These are phyloP conservation scores for Euclidium syriacum DNA, from an alignment of 345 rosid species.

Conservation along the genomic window DNA sequence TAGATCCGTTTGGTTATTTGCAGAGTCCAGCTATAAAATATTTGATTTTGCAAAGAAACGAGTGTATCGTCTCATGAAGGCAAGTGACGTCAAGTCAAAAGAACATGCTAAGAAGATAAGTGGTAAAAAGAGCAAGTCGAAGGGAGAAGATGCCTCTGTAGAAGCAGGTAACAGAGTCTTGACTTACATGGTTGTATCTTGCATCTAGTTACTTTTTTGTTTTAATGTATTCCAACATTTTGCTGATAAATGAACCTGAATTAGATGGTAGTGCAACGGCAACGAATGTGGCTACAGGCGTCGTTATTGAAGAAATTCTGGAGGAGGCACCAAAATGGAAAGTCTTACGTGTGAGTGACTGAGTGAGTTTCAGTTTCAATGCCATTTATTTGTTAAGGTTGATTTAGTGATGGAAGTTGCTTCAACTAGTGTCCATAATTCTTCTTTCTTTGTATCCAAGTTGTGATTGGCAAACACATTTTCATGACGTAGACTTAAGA, in stretches of 20 bases:
- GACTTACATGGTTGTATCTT: background rate
- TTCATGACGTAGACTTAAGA: background rate
- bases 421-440: background rate
- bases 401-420: slow-evolving; percentile 1
- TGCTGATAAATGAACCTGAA: slow-evolving; percentile 12
- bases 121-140: slow-evolving; percentile 62
- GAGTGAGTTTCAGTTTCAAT: slow-evolving; percentile 58
- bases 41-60: slow-evolving; percentile 97
- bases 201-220: background rate
- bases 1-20: slow-evolving; percentile 99
- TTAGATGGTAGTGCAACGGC: slow-evolving; percentile 41
- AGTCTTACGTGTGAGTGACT: slow-evolving; percentile 92
- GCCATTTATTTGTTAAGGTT: slow-evolving; percentile 8
- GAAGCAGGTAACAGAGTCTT: slow-evolving; percentile 24
- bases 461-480: background rate
- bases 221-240: background rate
- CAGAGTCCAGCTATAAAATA: slow-evolving; percentile 93
- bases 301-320: slow-evolving; percentile 61
- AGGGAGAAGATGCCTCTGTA: slow-evolving; percentile 26
- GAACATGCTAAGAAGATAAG: slow-evolving; percentile 35
- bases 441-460: background rate
- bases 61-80: slow-evolving; percentile 57
- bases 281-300: slow-evolving; percentile 30
- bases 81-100: slow-evolving; percentile 44
- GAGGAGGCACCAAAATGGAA: slow-evolving; percentile 98